Conservation (phyloP, 1,284 basidiomycete genomes). For the Cystobasidium sp. region DNA sequence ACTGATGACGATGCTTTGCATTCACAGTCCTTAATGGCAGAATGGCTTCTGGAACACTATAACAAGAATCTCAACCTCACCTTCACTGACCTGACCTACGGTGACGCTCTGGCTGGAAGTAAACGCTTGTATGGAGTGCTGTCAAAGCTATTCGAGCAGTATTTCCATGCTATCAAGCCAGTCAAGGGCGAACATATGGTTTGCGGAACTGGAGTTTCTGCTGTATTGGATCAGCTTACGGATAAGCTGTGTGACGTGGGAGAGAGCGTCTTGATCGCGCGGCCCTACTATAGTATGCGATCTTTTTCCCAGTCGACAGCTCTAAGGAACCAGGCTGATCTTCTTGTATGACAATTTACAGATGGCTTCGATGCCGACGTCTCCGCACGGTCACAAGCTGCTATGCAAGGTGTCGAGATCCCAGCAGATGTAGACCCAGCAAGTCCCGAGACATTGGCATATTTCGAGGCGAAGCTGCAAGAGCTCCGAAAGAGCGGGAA, state of each 20-base stretch:
- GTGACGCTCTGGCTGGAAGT: slow-evolving; percentile 45
- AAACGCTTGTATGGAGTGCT: slow-evolving; percentile 46
- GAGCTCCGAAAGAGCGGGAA: slow-evolving; percentile 34
- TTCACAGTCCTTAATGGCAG: slow-evolving; percentile 48
- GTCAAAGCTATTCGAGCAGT: slow-evolving; percentile 34
- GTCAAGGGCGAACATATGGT: slow-evolving; percentile 52
- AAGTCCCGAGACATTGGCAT: slow-evolving; percentile 31
- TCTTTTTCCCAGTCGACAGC: neutral
- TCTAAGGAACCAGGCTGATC: neutral
- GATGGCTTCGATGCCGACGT: slow-evolving; percentile 53
- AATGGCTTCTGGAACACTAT: slow-evolving; percentile 54
- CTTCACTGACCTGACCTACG: slow-evolving; percentile 43
- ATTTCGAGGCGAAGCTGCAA: slow-evolving; percentile 26
- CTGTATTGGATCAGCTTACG: slow-evolving; percentile 58
- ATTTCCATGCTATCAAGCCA: slow-evolving; percentile 47
- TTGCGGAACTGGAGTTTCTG: slow-evolving; percentile 50
- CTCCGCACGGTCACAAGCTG: slow-evolving; percentile 49
- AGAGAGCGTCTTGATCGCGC: slow-evolving; percentile 57
- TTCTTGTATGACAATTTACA: neutral
- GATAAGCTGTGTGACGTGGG: slow-evolving; percentile 58
- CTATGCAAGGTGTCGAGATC: slow-evolving; percentile 54
- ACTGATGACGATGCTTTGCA: neutral
- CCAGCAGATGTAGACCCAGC: slow-evolving; percentile 39
- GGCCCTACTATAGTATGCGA: slow-evolving; percentile 52
- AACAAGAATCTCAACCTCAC: slow-evolving; percentile 45